A percentile compares a stretch with the other conserved stretches of the same genome.
Conservation (phyloP, 371 early-diverging fungal genomes). For the Rhizopus microsporus region DNA sequence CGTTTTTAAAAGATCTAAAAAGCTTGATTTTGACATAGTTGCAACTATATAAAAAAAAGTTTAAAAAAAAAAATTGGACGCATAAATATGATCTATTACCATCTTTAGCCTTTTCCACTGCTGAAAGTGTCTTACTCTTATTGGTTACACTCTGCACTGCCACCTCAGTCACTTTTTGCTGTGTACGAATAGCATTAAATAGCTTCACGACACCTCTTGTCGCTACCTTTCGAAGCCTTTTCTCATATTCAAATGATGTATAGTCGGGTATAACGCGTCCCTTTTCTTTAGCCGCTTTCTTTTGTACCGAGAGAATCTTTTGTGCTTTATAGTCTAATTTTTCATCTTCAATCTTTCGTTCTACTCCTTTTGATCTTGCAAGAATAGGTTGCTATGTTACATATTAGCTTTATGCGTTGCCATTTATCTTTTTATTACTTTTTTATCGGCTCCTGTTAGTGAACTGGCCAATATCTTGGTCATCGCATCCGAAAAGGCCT, state of each 20-base stretch:
- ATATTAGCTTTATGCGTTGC: neutral
- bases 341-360: constrained; percentile 73
- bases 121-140: constrained; percentile 43
- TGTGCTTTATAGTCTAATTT: constrained; percentile 79
- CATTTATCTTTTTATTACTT: constrained; percentile 21
- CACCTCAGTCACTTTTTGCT: constrained; percentile 71
- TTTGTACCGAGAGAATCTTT: constrained; percentile 65
- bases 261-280: constrained; percentile 71
- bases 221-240: constrained; percentile 78
- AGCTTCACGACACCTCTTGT: constrained; percentile 85
- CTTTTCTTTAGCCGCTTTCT: constrained; percentile 58
- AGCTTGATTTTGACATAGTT: constrained; percentile 63
- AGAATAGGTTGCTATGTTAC: constrained; percentile 67
- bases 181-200: constrained; percentile 82
- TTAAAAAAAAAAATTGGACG: neutral
- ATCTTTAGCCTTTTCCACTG: constrained; percentile 58
- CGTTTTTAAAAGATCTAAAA: constrained; percentile 63
- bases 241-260: constrained; percentile 74
- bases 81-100: constrained; percentile 30
- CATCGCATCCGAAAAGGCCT: constrained; percentile 66
- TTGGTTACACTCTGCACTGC: constrained; percentile 44
- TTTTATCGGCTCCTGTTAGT: constrained; percentile 51
- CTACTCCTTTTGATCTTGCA: constrained; percentile 71
- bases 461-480: constrained; percentile 65
- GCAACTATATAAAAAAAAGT: constrained; percentile 43